Conservation (phyloP, 2,329 filamentous ascomycete genomes). For the Sporothrix curviconia region DNA sequence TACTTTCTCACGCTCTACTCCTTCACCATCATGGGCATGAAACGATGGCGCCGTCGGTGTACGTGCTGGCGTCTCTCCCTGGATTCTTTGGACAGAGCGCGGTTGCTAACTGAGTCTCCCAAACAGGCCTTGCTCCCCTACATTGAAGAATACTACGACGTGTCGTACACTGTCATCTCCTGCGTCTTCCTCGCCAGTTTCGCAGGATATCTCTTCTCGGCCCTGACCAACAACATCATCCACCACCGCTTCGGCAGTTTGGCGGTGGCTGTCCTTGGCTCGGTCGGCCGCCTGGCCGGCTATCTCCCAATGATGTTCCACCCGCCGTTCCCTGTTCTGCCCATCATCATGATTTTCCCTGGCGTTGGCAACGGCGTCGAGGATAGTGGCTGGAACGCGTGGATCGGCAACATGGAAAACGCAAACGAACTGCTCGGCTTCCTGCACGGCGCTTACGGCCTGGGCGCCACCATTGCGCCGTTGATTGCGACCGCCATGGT, state of each 20-base stretch:
- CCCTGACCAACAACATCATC: slow-evolving; percentile 57
- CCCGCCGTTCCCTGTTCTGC: slow-evolving; percentile 61
- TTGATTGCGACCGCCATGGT: slow-evolving; percentile 69
- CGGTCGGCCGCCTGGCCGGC: slow-evolving; percentile 55
- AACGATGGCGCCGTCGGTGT: slow-evolving; percentile 62
- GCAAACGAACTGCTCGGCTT: slow-evolving; percentile 69
- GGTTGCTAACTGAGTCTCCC: neutral
- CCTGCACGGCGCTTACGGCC: slow-evolving; percentile 64
- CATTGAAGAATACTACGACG: slow-evolving; percentile 56
- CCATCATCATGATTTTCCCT: slow-evolving; percentile 57
- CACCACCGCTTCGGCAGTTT: slow-evolving; percentile 62
- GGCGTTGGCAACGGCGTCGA: slow-evolving; percentile 67
- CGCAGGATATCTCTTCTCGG: slow-evolving; percentile 57
- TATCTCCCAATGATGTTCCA: slow-evolving; percentile 61
- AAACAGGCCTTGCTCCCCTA: slow-evolving; percentile 40
- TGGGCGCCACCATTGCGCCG: slow-evolving; percentile 63
- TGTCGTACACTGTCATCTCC: slow-evolving; percentile 58
- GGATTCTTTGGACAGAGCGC: too few species aligned
- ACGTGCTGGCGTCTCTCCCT: slow-evolving; percentile 14
- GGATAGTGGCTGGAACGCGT: slow-evolving; percentile 54
- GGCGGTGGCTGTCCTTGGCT: slow-evolving; percentile 61
- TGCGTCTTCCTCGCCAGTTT: slow-evolving; percentile 62
- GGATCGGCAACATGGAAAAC: slow-evolving; percentile 63
- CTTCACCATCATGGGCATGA: slow-evolving; percentile 58
- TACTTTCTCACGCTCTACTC: slow-evolving; percentile 53